Conservation (phyloP, 169 alveolate species). For the Theileria sp. region DNA sequence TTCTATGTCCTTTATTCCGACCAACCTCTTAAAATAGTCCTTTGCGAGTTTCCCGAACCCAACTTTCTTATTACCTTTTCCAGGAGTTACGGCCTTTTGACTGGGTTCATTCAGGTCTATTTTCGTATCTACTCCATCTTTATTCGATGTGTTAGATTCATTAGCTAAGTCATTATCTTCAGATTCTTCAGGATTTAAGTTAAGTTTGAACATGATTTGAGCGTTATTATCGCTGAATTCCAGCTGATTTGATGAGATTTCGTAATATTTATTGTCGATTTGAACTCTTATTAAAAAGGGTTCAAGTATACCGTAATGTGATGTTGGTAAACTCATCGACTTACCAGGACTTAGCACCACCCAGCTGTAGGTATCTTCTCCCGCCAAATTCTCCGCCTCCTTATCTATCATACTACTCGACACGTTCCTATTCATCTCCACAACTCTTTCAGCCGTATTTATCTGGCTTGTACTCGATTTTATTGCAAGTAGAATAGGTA, state of each 20-base stretch:
- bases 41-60: neutral
- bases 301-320: conserved; percentile 49
- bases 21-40: conserved; percentile 6
- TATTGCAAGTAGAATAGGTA: conserved; percentile 38
- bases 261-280: conserved; percentile 49
- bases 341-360: conserved; percentile 41
- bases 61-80: neutral
- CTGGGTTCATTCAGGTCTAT: neutral
- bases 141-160: neutral
- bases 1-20: conserved; percentile 11
- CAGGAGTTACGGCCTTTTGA: neutral
- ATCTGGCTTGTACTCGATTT: neutral
- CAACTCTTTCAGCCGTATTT: neutral
- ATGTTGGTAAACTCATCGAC: conserved; percentile 35
- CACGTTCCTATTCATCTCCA: neutral
- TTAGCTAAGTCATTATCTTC: neutral
- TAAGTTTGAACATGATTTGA: conserved; percentile 49
- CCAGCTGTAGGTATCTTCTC: conserved; percentile 27
- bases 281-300: conserved; percentile 59
- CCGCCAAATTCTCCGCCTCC: neutral
- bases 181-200: conserved; percentile 13
- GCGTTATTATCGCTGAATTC: conserved; percentile 34
- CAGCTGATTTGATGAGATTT: conserved; percentile 50
- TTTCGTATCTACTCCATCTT: neutral
- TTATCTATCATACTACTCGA: neutral